Conservation (phyloP, 1,284 basidiomycete species). For the Pseudozyma thailandica region DNA sequence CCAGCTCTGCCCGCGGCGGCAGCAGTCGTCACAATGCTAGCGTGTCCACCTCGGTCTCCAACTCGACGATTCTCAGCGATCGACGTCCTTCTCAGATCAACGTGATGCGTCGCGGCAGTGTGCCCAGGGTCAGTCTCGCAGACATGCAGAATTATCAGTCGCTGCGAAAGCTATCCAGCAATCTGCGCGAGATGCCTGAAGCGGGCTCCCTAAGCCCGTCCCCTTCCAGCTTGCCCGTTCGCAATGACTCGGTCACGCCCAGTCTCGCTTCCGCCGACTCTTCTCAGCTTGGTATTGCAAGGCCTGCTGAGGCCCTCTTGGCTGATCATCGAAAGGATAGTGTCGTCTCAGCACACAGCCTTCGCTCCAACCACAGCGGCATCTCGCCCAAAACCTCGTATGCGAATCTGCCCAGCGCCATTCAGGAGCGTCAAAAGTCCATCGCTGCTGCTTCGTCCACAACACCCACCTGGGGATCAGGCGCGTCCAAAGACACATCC, state of each 20-base stretch:
- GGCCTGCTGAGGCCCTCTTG: conserved; percentile 7
- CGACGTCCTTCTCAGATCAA: conserved; percentile 42
- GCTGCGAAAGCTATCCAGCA: conserved; percentile 47
- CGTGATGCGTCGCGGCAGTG: conserved; percentile 33
- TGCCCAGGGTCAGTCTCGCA: conserved; percentile 41
- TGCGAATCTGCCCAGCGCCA: conserved; percentile 33
- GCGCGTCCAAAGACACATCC: conserved; percentile 16
- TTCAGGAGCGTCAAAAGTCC: conserved; percentile 21
- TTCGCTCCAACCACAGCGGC: conserved; percentile 52
- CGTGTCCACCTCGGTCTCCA: conserved; percentile 24
- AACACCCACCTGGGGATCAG: conserved; percentile 14
- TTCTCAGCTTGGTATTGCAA: conserved; percentile 14
- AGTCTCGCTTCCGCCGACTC: conserved; percentile 11
- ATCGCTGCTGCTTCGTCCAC: conserved; percentile 6
- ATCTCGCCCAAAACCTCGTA: conserved; percentile 60
- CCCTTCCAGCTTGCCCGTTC: conserved; percentile 14
- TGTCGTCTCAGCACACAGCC: conserved; percentile 39
- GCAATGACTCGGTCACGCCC: conserved; percentile 20
- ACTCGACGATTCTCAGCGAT: conserved; percentile 43
- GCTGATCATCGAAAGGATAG: conserved; percentile 47
- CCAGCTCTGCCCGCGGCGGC: conserved; percentile 16
- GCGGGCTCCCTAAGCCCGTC: conserved; percentile 15
- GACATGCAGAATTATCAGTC: conserved; percentile 51
- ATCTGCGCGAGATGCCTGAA: conserved; percentile 25
- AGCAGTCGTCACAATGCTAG: conserved; percentile 21